phyloP scores from a whole-genome alignment of 2,329 filamentous ascomycete genomes.

The Verticillium zaregamsianum region DNA sequence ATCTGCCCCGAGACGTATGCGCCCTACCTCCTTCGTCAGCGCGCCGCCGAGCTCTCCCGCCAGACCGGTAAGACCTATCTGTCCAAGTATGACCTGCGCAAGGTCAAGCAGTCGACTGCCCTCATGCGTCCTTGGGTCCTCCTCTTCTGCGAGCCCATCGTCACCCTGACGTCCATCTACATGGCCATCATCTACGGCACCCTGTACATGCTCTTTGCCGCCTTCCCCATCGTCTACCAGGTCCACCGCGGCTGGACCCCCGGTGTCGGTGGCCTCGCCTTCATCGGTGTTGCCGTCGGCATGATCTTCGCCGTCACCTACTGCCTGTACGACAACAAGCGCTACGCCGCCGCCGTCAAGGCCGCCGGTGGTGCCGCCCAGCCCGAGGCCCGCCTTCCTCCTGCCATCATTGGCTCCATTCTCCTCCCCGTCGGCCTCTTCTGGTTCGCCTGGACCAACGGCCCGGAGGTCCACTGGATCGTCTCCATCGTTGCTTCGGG shows the following conservation, averaged over 20 bases:
- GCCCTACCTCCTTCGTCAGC: constrained; percentile 49
- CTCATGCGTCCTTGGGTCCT: constrained; percentile 62
- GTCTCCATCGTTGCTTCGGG: constrained; percentile 40
- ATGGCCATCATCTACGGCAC: constrained; percentile 56
- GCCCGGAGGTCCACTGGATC: constrained; percentile 51
- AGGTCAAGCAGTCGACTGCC: constrained; percentile 40
- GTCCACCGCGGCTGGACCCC: constrained; percentile 49
- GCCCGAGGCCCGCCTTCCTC: constrained; percentile 59
- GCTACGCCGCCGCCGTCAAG: constrained; percentile 41
- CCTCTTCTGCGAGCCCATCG: constrained; percentile 63
- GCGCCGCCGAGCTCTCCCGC: constrained; percentile 46
- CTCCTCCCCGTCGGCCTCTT: constrained; percentile 57
- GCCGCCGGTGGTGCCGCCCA: constrained; percentile 51
- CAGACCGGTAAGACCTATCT: constrained; percentile 52
- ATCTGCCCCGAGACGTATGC: constrained; percentile 56
- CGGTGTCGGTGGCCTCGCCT: constrained; percentile 57
- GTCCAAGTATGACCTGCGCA: constrained; percentile 40
- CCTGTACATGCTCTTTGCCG: constrained; percentile 50
- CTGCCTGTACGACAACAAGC: constrained; percentile 47
- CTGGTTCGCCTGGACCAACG: constrained; percentile 64
- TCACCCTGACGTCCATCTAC: constrained; percentile 59
- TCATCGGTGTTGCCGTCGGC: constrained; percentile 61
- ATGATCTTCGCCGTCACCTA: constrained; percentile 54
- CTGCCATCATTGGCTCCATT: constrained; percentile 55
- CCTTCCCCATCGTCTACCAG: constrained; percentile 61